Percentiles rank a stretch among this genome's conserved stretches.
phyloP scores from a whole-genome alignment of 768 basidiomycete species.

The Pisolithus orientalis region DNA sequence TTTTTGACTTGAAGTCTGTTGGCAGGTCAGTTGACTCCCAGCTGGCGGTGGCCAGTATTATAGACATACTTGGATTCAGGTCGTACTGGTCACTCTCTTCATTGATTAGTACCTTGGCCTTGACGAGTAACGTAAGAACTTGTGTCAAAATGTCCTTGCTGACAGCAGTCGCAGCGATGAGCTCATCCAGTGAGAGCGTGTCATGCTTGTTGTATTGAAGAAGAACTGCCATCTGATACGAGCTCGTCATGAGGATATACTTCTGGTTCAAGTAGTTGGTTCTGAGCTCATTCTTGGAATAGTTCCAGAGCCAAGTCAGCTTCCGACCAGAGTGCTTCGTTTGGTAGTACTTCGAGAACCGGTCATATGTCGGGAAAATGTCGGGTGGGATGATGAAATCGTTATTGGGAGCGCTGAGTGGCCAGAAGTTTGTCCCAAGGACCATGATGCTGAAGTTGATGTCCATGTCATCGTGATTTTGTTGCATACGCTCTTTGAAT shows the following conservation, averaged over 20 bases:
- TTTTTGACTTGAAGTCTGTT: slow-evolving; percentile 87
- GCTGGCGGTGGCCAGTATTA: no score
- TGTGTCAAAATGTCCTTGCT: slow-evolving; percentile 75
- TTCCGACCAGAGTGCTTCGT: slow-evolving; percentile 92
- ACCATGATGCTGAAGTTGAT: slow-evolving; percentile 93
- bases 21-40: not conserved
- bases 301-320: slow-evolving; percentile 98
- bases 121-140: slow-evolving; percentile 57
- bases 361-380: slow-evolving; percentile 80
- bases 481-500: slow-evolving; percentile 90
- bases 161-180: slow-evolving; percentile 73
- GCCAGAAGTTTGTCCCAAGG: slow-evolving; percentile 95
- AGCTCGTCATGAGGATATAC: slow-evolving; percentile 92
- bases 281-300: slow-evolving; percentile 92
- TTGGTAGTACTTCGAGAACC: slow-evolving; percentile 91
- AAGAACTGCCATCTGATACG: slow-evolving; percentile 93
- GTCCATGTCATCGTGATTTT: slow-evolving; percentile 79
- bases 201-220: slow-evolving; percentile 92
- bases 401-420: slow-evolving; percentile 73
- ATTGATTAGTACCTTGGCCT: slow-evolving; percentile 84
- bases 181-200: slow-evolving; percentile 74
- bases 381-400: slow-evolving; percentile 89
- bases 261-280: slow-evolving; percentile 92
- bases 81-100: slow-evolving; percentile 90
- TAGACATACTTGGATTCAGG: slow-evolving; percentile 66